Conservation (phyloP, 2,329 filamentous ascomycete species). For the Calcarisporium arbuscula region DNA sequence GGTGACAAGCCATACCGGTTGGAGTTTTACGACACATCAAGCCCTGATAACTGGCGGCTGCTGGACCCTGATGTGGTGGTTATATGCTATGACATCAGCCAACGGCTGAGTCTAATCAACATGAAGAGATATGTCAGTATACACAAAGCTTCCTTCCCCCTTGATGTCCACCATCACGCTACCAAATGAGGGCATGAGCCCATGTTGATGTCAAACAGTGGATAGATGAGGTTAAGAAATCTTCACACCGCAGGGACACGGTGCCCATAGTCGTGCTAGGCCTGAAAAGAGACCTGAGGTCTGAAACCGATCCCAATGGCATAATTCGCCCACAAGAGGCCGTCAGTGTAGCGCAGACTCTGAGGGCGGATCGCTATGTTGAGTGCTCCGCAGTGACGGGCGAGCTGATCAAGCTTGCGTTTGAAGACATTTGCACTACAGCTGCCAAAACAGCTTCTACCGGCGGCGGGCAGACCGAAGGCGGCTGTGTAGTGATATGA, state of each 20-base stretch:
- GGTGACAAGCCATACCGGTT: slow-evolving; percentile 38
- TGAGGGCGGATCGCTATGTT: slow-evolving; percentile 57
- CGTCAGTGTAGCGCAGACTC: slow-evolving; percentile 48
- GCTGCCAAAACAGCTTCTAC: slow-evolving; percentile 41
- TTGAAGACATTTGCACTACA: slow-evolving; percentile 55
- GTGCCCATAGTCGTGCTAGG: slow-evolving; percentile 52
- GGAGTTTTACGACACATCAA: slow-evolving; percentile 54
- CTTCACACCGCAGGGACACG: slow-evolving; percentile 39
- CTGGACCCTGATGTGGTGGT: slow-evolving; percentile 52
- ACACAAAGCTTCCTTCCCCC: not conserved
- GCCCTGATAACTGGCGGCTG: slow-evolving; percentile 52
- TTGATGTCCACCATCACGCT: not conserved
- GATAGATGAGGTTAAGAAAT: slow-evolving; percentile 46
- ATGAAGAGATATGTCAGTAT: slow-evolving; percentile 47
- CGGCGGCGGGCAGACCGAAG: slow-evolving; percentile 47
- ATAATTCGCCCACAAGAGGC: slow-evolving; percentile 57
- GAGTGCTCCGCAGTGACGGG: slow-evolving; percentile 58
- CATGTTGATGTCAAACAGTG: slow-evolving; percentile 35
- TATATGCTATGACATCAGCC: slow-evolving; percentile 57
- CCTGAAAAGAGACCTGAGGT: slow-evolving; percentile 54
- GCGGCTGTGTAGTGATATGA: slow-evolving; percentile 47
- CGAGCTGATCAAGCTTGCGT: slow-evolving; percentile 49
- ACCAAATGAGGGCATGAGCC: not conserved
- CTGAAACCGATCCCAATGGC: slow-evolving; percentile 52
- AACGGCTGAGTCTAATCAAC: slow-evolving; percentile 51